A percentile compares a stretch with the other conserved stretches of the same genome.
Evolutionary conservation across 345 rosid species (phyloP).

Genomic region (Ricinus communis): DNA sequence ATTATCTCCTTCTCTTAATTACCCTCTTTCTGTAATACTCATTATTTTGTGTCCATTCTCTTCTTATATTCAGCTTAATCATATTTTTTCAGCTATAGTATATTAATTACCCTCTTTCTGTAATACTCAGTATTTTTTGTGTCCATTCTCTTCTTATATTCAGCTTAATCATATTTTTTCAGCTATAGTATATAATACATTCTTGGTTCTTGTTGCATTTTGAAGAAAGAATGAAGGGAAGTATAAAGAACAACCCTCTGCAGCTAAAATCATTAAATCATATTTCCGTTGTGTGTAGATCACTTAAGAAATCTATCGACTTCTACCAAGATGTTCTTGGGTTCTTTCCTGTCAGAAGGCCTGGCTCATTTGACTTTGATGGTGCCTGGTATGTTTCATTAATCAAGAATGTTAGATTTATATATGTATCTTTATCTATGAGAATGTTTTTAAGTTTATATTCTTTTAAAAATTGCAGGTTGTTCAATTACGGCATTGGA

Average conservation of each 20-base stretch:
- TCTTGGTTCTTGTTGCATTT: neutral
- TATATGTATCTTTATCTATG: neutral
- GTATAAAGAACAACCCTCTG: conserved; percentile 44
- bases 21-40: too few species aligned
- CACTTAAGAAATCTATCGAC: conserved; percentile 53
- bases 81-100: too few species aligned
- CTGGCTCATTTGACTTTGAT: conserved; percentile 63
- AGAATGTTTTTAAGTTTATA: neutral
- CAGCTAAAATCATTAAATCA: conserved; percentile 68
- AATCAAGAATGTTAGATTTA: neutral
- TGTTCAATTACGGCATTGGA: conserved; percentile 69
- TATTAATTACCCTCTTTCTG: too few species aligned
- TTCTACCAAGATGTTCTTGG: conserved; percentile 76
- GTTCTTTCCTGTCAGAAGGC: conserved; percentile 64
- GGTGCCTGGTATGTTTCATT: conserved; percentile 63
- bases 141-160: too few species aligned
- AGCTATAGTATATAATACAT: too few species aligned
- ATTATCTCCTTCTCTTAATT: too few species aligned
- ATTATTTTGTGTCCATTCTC: too few species aligned
- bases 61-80: too few species aligned
- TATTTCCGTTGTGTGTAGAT: conserved; percentile 64
- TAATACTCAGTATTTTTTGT: too few species aligned
- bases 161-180: too few species aligned
- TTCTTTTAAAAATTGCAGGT: conserved; percentile 38
- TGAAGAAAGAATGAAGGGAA: conserved; percentile 37